Evolutionary conservation across 2,329 filamentous ascomycete species (phyloP).

Genomic region (Meredithiella fracta): DNA sequence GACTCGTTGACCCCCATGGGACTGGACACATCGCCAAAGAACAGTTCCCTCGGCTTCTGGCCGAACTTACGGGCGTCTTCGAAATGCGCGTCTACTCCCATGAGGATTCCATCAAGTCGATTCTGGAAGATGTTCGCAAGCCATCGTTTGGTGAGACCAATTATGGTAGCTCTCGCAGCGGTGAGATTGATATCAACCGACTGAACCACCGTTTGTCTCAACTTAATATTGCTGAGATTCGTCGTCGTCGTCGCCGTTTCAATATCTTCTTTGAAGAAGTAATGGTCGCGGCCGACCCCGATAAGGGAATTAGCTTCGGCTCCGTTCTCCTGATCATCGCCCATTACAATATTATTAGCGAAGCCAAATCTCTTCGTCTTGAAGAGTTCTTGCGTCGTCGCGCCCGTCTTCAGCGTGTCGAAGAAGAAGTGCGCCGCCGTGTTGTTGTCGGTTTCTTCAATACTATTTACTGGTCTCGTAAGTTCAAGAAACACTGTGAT

Average conservation of each 20-base stretch:
- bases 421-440: slow-evolving; percentile 82
- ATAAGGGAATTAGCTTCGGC: slow-evolving; percentile 80
- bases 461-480: slow-evolving; percentile 73
- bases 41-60: slow-evolving; percentile 71
- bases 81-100: slow-evolving; percentile 93
- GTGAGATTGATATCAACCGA: slow-evolving; percentile 54
- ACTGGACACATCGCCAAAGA: slow-evolving; percentile 85
- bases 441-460: slow-evolving; percentile 92
- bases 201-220: slow-evolving; percentile 56
- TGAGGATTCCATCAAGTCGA: slow-evolving; percentile 70
- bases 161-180: slow-evolving; percentile 20
- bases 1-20: slow-evolving; percentile 80
- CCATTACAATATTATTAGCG: slow-evolving; percentile 96
- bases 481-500: slow-evolving; percentile 61
- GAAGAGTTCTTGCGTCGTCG: slow-evolving; percentile 89
- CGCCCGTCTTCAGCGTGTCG: slow-evolving; percentile 77
- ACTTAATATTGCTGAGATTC: slow-evolving; percentile 62
- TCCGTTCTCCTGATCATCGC: slow-evolving; percentile 87
- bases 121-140: slow-evolving; percentile 64
- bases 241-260: slow-evolving; percentile 58
- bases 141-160: not conserved
- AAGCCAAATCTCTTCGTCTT: slow-evolving; percentile 86
- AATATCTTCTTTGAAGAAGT: slow-evolving; percentile 97
- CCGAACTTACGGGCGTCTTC: slow-evolving; percentile 86
- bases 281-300: slow-evolving; percentile 77